Conservation (phyloP, 2,329 filamentous ascomycete species). For the Trichoderma endophyticum region DNA sequence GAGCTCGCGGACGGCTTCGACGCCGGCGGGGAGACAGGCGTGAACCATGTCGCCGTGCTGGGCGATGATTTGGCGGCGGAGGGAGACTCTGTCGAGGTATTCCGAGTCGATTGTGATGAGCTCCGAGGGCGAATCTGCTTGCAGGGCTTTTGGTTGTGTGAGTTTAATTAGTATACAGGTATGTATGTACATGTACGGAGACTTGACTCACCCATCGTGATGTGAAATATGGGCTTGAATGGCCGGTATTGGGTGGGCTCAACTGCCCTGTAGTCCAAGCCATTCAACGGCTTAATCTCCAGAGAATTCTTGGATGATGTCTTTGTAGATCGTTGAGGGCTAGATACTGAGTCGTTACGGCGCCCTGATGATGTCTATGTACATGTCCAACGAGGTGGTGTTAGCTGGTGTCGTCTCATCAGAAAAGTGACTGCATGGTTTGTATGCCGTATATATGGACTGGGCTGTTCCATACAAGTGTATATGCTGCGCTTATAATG, state of each 20-base stretch:
- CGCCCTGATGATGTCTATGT: background rate
- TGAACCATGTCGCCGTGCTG: constrained; percentile 40
- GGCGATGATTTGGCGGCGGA: constrained; percentile 39
- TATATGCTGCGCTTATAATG: background rate
- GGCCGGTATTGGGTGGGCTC: constrained; percentile 42
- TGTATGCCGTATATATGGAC: background rate
- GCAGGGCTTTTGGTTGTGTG: constrained; percentile 33
- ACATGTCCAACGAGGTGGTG: background rate
- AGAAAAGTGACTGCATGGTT: background rate
- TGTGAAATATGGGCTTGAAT: constrained; percentile 52
- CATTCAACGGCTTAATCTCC: constrained; percentile 25
- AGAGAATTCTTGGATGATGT: background rate
- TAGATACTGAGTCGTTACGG: background rate
- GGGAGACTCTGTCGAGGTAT: constrained; percentile 44
- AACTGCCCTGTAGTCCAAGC: constrained; percentile 41
- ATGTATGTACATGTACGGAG: background rate
- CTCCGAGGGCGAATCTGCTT: constrained; percentile 43
- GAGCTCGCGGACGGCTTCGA: constrained; percentile 44
- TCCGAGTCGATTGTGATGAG: constrained; percentile 52
- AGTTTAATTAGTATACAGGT: background rate
- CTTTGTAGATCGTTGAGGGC: background rate
- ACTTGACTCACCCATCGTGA: constrained; percentile 48
- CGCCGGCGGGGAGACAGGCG: constrained; percentile 40
- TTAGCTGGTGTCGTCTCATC: background rate
- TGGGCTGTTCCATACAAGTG: background rate